Evolutionary conservation across 2,329 filamentous ascomycete species (phyloP).

Genomic region (Claviceps arundinis): DNA sequence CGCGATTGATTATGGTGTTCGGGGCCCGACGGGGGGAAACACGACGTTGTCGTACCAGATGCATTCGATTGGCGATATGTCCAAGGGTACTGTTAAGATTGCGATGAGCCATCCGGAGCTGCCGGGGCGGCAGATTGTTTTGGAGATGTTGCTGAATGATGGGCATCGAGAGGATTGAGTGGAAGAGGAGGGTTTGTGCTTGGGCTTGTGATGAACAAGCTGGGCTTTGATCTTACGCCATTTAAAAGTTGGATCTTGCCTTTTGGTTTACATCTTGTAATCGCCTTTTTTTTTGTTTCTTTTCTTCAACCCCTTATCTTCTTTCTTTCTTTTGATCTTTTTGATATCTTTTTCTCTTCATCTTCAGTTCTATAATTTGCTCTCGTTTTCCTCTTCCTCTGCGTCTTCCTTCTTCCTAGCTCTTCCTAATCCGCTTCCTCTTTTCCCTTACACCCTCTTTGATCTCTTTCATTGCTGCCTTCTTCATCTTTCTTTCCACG

Average conservation of each 20-base stretch:
- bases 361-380: neutral
- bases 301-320: neutral
- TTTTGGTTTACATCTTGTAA: no score
- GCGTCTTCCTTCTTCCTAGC: neutral
- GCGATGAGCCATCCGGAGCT: slow-evolving; percentile 89
- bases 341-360: neutral
- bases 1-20: slow-evolving; percentile 73
- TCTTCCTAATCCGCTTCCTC: neutral
- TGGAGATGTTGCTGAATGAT: slow-evolving; percentile 88
- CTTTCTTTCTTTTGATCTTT: neutral
- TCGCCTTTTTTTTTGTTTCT: neutral
- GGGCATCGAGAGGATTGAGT: slow-evolving; percentile 43
- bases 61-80: slow-evolving; percentile 29
- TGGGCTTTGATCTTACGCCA: neutral
- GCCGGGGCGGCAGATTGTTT: slow-evolving; percentile 70
- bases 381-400: no score
- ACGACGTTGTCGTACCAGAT: slow-evolving; percentile 21
- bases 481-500: neutral
- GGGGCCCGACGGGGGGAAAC: slow-evolving; percentile 43
- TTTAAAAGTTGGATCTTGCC: no score
- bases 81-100: slow-evolving; percentile 76
- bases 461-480: neutral
- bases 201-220: neutral
- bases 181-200: neutral
- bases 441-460: neutral